Percentiles rank a stretch among this genome's conserved stretches.
Evolutionary conservation across 1,139 yeast genomes (phyloP).

Genomic region (Yamadazyma epiphylla): DNA sequence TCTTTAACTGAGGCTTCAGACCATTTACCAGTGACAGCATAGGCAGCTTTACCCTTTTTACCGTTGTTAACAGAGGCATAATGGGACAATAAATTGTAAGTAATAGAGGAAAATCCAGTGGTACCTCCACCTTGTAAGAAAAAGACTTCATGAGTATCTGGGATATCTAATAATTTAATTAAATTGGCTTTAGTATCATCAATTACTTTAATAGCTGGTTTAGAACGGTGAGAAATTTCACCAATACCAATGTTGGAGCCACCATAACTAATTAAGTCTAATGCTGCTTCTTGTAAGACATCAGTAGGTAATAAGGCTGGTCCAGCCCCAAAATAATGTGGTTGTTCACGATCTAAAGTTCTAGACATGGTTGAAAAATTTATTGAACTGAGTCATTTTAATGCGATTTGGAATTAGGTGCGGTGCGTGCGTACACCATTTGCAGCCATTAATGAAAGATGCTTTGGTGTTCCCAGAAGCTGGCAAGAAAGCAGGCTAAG

Average conservation of each 20-base stretch:
- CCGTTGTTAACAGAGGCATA: slow-evolving; percentile 61
- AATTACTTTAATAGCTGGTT: slow-evolving; percentile 73
- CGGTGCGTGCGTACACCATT: background rate
- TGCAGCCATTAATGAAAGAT: slow-evolving; percentile 1
- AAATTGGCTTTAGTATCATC: slow-evolving; percentile 72
- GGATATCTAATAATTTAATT: slow-evolving; percentile 61
- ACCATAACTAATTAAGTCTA: slow-evolving; percentile 69
- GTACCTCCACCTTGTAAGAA: slow-evolving; percentile 98
- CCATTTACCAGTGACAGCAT: slow-evolving; percentile 92
- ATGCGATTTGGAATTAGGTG: background rate
- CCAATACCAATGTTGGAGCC: slow-evolving; percentile 81
- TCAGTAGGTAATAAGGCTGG: slow-evolving; percentile 87
- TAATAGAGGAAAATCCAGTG: slow-evolving; percentile 85
- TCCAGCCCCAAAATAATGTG: slow-evolving; percentile 93
- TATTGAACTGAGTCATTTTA: background rate
- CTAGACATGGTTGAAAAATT: slow-evolving; percentile 1
- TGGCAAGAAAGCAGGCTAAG: background rate
- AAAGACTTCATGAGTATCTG: slow-evolving; percentile 90
- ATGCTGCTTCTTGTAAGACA: slow-evolving; percentile 85
- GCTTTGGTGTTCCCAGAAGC: too few species aligned
- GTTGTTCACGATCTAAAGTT: slow-evolving; percentile 59
- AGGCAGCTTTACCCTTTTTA: slow-evolving; percentile 75
- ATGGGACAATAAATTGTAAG: slow-evolving; percentile 76
- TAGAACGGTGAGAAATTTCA: slow-evolving; percentile 92
- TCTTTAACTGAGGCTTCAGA: slow-evolving; percentile 84